Base-by-base conservation (phyloP, 78 protist genomes). In the Cyanophora paradoxa region DNA sequence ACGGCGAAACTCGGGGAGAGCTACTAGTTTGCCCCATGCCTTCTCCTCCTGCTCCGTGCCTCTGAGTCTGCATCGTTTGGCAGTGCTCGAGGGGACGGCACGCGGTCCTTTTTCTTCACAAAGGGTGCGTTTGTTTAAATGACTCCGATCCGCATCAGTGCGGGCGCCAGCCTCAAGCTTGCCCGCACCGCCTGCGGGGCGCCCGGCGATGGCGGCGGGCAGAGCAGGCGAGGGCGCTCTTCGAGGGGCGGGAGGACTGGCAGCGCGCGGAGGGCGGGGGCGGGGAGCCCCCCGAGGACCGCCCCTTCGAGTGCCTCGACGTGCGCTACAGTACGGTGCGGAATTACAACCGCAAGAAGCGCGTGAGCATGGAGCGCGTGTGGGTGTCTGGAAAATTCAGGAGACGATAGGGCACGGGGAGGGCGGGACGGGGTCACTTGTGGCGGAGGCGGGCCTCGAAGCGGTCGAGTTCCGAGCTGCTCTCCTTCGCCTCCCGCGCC, bases 321-420 rank as follows among this genome's bases (percentile, higher is more conserved):
- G 14, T 59, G 10, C 40, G 42, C 5, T 85, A 74, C 52, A 86
- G 82, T 11, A 85, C 89, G 10, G 54, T 86, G 57, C 82, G 76
- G 68, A 31, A 82, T 13, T 40, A 77, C 65, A 85, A 85, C 63
- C 41, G 89, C 50, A 85, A 85, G 72, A 82, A 30, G 26, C 66
- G 62, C 77, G 74, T 85, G 62, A 75, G 77, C 68, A 85, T 85
- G 89, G 82, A 81, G 22, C 80, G 89, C 50, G 89, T 85, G 33
- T 85, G 89, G 89, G 59, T 85, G 42, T 69, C 76, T 74, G 89
- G 86, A 36, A 73, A 76, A 36, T 85, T 76, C 31, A 74, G 62
- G 41, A 85, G n/a, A n/a, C n/a, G n/a, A n/a, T n/a, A n/a, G n/a
- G n/a, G n/a, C n/a, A n/a, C n/a, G n/a, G n/a, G n/a, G n/a, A n/a